These are phyloP conservation scores for Carex scoparia DNA, from an alignment of 176 grass and related monocot genomes.

Conservation along the genomic window DNA sequence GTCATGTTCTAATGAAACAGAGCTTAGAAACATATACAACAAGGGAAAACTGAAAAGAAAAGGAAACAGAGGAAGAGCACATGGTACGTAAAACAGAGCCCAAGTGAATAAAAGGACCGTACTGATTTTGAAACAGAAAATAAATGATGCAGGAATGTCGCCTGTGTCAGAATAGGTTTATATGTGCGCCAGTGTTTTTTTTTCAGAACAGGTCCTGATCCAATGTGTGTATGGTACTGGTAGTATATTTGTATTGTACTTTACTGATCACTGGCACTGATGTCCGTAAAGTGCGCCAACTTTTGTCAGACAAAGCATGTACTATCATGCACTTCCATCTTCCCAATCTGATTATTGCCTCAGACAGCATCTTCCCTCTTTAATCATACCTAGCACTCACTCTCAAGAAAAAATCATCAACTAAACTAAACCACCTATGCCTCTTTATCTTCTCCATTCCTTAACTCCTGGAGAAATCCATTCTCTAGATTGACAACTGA, in stretches of 20 bases:
- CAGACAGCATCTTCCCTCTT: constrained; percentile 22
- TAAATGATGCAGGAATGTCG: constrained; percentile 4
- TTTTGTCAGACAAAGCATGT: constrained; percentile 18
- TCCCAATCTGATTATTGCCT: constrained; percentile 18
- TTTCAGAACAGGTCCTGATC: neutral
- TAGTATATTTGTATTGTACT: constrained; percentile 24
- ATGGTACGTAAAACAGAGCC: neutral
- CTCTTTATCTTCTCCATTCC: neutral
- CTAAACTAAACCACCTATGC: neutral
- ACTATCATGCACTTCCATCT: constrained; percentile 27
- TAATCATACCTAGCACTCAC: constrained; percentile 18
- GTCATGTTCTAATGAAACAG: neutral
- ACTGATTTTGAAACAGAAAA: neutral
- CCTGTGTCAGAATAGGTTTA: constrained; percentile 3
- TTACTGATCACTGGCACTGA: constrained; percentile 20
- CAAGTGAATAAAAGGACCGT: neutral
- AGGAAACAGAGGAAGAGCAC: neutral
- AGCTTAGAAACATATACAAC: neutral
- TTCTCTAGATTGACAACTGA: neutral
- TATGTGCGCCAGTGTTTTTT: neutral
- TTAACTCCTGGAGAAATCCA: neutral
- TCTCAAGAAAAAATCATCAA: constrained; percentile 24
- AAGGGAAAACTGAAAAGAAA: neutral
- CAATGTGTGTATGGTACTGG: neutral
- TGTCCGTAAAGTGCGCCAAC: constrained; percentile 23